Base-by-base conservation (phyloP, 2,329 filamentous ascomycete species). In the Cladosporium sp. region DNA sequence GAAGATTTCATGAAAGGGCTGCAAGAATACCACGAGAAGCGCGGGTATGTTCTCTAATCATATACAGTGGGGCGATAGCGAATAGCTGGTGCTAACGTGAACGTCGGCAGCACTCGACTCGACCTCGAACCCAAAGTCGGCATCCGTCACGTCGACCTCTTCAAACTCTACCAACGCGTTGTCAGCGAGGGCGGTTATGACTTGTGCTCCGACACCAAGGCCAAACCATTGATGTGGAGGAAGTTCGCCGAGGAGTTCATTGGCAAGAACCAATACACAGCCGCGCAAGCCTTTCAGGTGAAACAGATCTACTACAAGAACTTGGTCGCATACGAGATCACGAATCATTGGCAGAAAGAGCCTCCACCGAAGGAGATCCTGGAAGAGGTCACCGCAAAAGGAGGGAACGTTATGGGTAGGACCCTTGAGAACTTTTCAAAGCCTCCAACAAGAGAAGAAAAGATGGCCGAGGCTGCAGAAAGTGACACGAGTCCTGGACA, bases 231-330 rank as follows among this genome's bases (percentile, higher is more conserved):
- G 56, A 86, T 87, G 45, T 95, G 90, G 90, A 81, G 88, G 56
- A 83, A 82, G 59, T 78, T 95, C 60, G 87, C 85, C 11, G 78
- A 83, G 47, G 84, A 90, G 59, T 84, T 95, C 51, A 82, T 87
- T 43, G 80, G 91, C 55, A 82, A 82, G 62, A 83, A 83, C 50
- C 78, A 79, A 61, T 90, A 92, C 63, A 82, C 88, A 53, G 79
- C 88, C 6, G 88, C 88, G n/a, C 82, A 89, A 52, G 89, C 88
- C 12, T 95, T 94, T 70, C 80, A 86, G 52, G 74, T 95, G 50
- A 95, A 95, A 72, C 85, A 86, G 50, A 83, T 86, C 55, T 95
- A 93, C 72, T 94, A 94, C 74, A 91, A 89, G 68, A 89, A 92
- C 61, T 78, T 95, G 30, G 77, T 74, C 11, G 89, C 90, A 1